Conservation (phyloP, 202 grass and related monocot species). For the Thinopyrum obtusiflorum region DNA sequence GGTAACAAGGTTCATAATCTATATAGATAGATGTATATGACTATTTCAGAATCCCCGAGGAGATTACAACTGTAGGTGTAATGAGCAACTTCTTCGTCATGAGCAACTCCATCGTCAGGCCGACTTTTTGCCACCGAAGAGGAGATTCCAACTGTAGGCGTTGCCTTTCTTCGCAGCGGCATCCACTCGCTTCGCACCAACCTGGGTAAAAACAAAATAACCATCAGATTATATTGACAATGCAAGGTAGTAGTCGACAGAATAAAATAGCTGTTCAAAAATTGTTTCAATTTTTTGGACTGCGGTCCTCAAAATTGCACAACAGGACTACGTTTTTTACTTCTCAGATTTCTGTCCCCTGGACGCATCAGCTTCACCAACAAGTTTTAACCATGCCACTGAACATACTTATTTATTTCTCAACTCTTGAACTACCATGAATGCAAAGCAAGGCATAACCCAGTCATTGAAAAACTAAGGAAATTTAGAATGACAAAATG, state of each 20-base stretch:
- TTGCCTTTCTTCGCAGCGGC: constrained; percentile 65
- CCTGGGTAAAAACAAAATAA: constrained; percentile 32
- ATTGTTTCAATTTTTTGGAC: too few relatives aligned
- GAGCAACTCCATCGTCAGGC: constrained; percentile 55
- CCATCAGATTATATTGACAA: not conserved
- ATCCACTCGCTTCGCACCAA: constrained; percentile 84
- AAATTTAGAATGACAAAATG: not conserved
- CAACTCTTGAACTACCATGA: too few relatives aligned
- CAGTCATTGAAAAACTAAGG: not conserved
- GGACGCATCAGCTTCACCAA: too few relatives aligned
- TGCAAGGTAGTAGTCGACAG: not conserved
- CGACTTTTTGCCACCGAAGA: constrained; percentile 79
- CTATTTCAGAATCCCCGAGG: not conserved
- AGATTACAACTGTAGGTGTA: not conserved
- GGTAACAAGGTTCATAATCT: not conserved
- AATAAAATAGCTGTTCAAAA: not conserved
- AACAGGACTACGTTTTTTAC: too few relatives aligned
- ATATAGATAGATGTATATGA: not conserved
- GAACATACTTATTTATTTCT: too few relatives aligned
- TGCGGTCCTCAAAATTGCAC: too few relatives aligned
- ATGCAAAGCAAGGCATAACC: not conserved
- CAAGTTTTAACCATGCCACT: too few relatives aligned
- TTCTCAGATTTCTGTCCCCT: too few relatives aligned
- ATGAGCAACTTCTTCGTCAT: constrained; percentile 44
- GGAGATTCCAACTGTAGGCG: constrained; percentile 68